These are phyloP conservation scores for Melanogaster broomeanus DNA, from an alignment of 768 basidiomycete species.

Conservation along the genomic window DNA sequence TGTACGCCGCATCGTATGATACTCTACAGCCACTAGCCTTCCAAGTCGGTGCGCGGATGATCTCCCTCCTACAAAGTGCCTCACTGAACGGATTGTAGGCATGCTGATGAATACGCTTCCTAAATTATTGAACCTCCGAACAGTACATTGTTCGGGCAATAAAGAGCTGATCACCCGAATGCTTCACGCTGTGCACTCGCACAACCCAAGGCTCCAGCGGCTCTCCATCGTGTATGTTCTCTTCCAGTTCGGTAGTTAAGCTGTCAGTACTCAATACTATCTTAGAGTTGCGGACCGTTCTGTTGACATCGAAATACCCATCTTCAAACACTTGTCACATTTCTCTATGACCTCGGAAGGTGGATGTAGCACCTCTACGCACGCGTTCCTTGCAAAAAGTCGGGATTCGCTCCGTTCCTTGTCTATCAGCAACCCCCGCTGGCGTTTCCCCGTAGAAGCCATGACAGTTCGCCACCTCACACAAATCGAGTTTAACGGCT, in stretches of 20 bases:
- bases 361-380: constrained; percentile 39
- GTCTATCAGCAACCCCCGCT: constrained; percentile 53
- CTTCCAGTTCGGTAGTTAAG: neutral
- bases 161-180: constrained; percentile 54
- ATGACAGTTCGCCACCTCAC: constrained; percentile 66
- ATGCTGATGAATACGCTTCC: constrained; percentile 73
- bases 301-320: constrained; percentile 47
- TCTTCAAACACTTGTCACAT: constrained; percentile 57
- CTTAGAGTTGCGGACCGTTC: constrained; percentile 39
- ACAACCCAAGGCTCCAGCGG: constrained; percentile 53
- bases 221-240: constrained; percentile 54
- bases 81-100: constrained; percentile 36
- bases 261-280: neutral
- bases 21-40: constrained; percentile 56
- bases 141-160: constrained; percentile 60
- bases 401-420: constrained; percentile 53
- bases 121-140: constrained; percentile 57
- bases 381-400: constrained; percentile 54
- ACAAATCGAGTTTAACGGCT: constrained; percentile 60
- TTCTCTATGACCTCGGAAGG: constrained; percentile 55
- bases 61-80: neutral
- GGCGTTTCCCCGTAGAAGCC: constrained; percentile 55
- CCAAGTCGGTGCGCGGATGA: constrained; percentile 52
- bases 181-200: constrained; percentile 51
- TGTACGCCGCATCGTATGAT: constrained; percentile 55